These are phyloP conservation scores for Coniochaeta pulveracea DNA, from an alignment of 2,329 filamentous ascomycete species.

Conservation along the genomic window DNA sequence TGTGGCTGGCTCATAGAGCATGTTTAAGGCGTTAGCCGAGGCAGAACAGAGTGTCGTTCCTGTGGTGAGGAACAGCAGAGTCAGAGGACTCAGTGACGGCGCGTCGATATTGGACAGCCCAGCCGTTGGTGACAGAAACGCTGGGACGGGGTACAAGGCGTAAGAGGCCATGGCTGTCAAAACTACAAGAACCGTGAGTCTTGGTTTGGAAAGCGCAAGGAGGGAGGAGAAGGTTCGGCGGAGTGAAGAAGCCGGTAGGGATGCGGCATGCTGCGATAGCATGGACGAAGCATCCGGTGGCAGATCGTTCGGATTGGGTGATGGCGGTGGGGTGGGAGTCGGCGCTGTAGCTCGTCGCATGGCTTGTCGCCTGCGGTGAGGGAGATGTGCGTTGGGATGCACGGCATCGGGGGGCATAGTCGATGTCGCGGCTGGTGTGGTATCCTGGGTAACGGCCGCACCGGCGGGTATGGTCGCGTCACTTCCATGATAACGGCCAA, in stretches of 20 bases:
- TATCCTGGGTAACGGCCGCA: not conserved
- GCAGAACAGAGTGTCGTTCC: conserved; percentile 85
- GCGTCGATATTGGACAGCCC: conserved; percentile 43
- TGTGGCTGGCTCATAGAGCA: conserved; percentile 86
- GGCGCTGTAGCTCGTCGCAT: conserved; percentile 10
- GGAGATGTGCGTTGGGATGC: conserved; percentile 11
- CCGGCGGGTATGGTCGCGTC: conserved; percentile 5
- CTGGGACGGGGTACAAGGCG: conserved; percentile 83
- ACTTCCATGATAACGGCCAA: conserved; percentile 16
- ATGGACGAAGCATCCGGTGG: conserved; percentile 34
- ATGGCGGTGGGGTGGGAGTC: not conserved
- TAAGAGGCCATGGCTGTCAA: conserved; percentile 87
- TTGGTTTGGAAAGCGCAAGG: conserved; percentile 89
- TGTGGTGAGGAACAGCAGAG: conserved; percentile 80
- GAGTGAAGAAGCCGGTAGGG: conserved; percentile 36
- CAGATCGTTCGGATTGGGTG: conserved; percentile 8
- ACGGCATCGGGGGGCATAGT: not conserved
- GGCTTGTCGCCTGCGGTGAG: conserved; percentile 18
- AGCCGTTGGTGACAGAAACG: conserved; percentile 60
- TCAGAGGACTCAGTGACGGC: conserved; percentile 81
- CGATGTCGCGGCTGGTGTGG: not conserved
- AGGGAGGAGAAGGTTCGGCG: conserved; percentile 66
- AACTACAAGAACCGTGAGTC: conserved; percentile 81
- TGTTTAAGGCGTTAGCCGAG: conserved; percentile 89
- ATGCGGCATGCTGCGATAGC: conserved; percentile 39